Evolutionary conservation across 2,329 filamentous ascomycete genomes (phyloP).

Genomic region (Epichloe brachyelytri): DNA sequence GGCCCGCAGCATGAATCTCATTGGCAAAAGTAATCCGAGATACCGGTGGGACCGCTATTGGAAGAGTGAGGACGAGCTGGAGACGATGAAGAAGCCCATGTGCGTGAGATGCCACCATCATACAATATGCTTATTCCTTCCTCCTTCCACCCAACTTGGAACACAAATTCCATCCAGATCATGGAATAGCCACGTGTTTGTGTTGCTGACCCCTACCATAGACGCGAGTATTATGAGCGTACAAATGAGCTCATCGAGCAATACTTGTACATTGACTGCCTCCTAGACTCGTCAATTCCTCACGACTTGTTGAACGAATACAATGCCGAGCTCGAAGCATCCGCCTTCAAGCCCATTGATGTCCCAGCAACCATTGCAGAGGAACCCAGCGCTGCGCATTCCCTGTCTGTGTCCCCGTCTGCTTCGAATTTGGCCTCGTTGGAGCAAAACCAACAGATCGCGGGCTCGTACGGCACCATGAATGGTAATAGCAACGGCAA

Average conservation of each 20-base stretch:
- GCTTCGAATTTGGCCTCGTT: conserved; percentile 7
- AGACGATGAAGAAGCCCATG: conserved; percentile 58
- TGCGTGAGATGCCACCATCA: conserved; percentile 17
- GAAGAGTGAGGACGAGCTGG: conserved; percentile 65
- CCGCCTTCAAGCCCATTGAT: conserved; percentile 39
- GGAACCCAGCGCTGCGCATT: conserved; percentile 33
- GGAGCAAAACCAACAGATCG: not conserved
- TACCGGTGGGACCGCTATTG: conserved; percentile 83
- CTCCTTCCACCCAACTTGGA: not conserved
- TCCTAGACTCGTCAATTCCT: conserved; percentile 85
- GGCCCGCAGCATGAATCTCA: conserved; percentile 73
- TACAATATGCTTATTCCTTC: not conserved
- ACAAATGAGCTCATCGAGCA: conserved; percentile 82
- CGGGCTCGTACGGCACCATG: conserved; percentile 18
- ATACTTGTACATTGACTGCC: conserved; percentile 83
- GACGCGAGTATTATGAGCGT: conserved; percentile 74
- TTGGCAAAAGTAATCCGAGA: conserved; percentile 75
- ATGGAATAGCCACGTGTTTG: not conserved
- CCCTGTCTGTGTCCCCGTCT: conserved; percentile 9
- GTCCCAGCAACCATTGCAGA: conserved; percentile 68
- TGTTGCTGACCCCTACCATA: not conserved
- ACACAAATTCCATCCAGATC: not conserved
- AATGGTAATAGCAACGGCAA: conserved; percentile 13
- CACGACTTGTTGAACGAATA: conserved; percentile 89
- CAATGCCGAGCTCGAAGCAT: conserved; percentile 44